Conservation (phyloP, 2,329 filamentous ascomycete genomes). For the Penicillium sp. region DNA sequence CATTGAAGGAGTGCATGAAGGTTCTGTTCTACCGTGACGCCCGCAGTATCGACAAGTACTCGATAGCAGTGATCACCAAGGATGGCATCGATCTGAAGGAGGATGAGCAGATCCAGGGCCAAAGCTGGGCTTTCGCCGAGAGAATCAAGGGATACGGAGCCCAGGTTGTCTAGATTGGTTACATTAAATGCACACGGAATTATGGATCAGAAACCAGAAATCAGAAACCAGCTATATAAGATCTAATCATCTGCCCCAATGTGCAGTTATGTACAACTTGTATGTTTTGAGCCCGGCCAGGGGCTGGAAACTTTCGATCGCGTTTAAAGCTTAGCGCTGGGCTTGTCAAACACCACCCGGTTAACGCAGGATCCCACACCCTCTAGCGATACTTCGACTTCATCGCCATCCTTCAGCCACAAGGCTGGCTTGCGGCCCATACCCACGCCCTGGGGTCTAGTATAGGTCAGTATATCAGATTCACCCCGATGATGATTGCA, state of each 20-base stretch:
- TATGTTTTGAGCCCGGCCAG: not conserved
- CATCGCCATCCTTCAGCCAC: constrained; percentile 71
- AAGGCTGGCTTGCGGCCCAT: constrained; percentile 68
- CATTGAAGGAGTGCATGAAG: constrained; percentile 95
- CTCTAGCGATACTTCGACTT: constrained; percentile 69
- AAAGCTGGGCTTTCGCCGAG: constrained; percentile 98
- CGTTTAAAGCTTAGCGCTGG: constrained; percentile 38
- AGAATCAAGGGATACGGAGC: constrained; percentile 93
- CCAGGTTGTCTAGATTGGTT: constrained; percentile 58
- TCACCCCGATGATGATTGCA: not conserved
- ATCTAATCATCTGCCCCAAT: not conserved
- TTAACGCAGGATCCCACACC: constrained; percentile 61
- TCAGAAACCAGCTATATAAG: not conserved
- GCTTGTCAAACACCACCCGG: constrained; percentile 46
- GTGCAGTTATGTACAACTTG: constrained; percentile 1
- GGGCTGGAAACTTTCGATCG: no score
- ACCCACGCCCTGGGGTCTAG: constrained; percentile 67
- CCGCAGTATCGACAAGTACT: constrained; percentile 87
- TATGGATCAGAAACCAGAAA: not conserved
- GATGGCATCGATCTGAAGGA: constrained; percentile 84
- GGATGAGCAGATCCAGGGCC: constrained; percentile 83
- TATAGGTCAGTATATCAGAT: constrained; percentile 51
- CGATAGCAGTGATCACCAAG: constrained; percentile 84
- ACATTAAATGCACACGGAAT: constrained; percentile 15
- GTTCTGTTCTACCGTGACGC: constrained; percentile 97